Evolutionary conservation across 179 eudicot species (phyloP).

Genomic region (Patellifolia procumbens): DNA sequence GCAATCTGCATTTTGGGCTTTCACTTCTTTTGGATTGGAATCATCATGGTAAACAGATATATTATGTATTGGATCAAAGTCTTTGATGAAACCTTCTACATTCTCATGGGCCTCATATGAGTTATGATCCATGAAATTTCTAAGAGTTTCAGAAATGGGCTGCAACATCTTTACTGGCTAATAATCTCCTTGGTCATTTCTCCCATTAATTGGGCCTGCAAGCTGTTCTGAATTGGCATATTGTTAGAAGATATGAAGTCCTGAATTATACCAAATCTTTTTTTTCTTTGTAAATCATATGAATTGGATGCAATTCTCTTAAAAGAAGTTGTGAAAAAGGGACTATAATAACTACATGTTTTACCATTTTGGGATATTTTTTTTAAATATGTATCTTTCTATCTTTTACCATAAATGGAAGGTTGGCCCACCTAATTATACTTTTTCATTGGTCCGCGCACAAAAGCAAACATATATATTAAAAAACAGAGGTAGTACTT

Average conservation of each 20-base stretch:
- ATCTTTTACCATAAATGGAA: too few species aligned
- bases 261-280: too few species aligned
- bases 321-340: too few species aligned
- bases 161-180: conserved; percentile 39
- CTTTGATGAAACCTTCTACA: neutral
- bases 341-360: too few species aligned
- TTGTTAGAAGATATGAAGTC: neutral
- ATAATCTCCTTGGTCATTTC: conserved; percentile 30
- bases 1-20: neutral
- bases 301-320: too few species aligned
- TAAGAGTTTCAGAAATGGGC: conserved; percentile 38
- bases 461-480: too few species aligned
- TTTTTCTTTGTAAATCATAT: too few species aligned
- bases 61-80: conserved; percentile 28
- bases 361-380: too few species aligned
- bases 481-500: too few species aligned
- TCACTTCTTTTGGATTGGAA: neutral
- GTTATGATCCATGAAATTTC: conserved; percentile 8
- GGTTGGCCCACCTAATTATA: too few species aligned
- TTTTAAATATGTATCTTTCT: too few species aligned
- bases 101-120: neutral
- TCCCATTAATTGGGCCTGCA: conserved; percentile 21
- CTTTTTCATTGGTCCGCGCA: too few species aligned
- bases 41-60: conserved; percentile 19
- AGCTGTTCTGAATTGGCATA: conserved; percentile 16